Base-by-base conservation (phyloP, 208 protist genomes). In the Crithidia mellificae region DNA sequence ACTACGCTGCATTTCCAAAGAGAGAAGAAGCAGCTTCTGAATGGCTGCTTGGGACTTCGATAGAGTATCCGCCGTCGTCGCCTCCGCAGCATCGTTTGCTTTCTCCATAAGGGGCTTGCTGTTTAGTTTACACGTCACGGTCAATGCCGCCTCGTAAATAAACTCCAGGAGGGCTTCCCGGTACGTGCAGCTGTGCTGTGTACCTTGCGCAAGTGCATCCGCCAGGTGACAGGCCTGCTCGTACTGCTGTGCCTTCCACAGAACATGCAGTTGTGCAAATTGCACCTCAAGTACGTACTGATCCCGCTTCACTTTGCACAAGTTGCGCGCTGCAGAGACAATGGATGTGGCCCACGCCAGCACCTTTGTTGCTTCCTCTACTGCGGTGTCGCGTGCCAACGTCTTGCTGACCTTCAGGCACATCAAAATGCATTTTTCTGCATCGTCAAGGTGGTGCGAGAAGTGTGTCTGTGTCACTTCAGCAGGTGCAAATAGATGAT, bases 361-460 rank as follows among this genome's bases (percentile, higher is more conserved):
- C 30, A 87, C 30, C 41, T 59, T 41, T 27, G 63, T 53, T 54
- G 80, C 75, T 24, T 34, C 47, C 2, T 46, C 67, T 1, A 29
- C 17, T 14, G n/a, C 19, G 36, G 17, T 15, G 14, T 19, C 12
- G 22, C 27, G 44, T 1, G 61, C 61, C 3, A 92, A 52, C 7
- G 52, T 58, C 19, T 86, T 88, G 43, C 77, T 74, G 19, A 87
- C 85, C 64, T 93, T 92, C 8, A 95, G 68, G 49, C 87, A 95
- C 78, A 95, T 88, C 1, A 95, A 29, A 22, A 93, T 77, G 73
- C 82, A 90, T 46, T 87, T 82, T 52, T 93, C 86, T 1, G 77
- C 74, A 20, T 93, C 85, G 17, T 74, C 39, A 29, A 54, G 56
- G 68, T 93, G 90, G 44, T 79, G 62, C 1, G 59, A 65, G 52